Evolutionary conservation across 345 rosid species (phyloP).

Genomic region (Excoecaria agallocha): DNA sequence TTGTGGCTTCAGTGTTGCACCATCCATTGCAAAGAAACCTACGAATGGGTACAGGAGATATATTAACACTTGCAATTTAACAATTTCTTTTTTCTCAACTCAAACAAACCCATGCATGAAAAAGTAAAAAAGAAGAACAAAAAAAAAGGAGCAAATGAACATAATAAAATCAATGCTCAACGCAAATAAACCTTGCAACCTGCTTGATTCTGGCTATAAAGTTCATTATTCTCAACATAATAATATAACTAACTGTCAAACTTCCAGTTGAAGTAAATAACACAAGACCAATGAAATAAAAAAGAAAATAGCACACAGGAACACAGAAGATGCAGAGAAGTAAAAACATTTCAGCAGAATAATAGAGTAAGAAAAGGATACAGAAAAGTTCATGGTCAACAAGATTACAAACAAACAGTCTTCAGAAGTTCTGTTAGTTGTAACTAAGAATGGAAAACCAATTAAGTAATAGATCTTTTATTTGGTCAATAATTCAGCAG

Average conservation of each 20-base stretch:
- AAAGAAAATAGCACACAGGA: not conserved
- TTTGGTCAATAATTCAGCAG: not conserved
- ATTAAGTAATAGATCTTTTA: not conserved
- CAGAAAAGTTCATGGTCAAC: not conserved
- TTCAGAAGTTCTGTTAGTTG: not conserved
- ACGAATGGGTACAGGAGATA: slow-evolving; percentile 4
- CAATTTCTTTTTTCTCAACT: not conserved
- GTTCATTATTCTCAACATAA: not conserved
- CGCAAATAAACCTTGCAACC: not conserved
- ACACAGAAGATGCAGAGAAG: not conserved
- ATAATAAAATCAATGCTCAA: not conserved
- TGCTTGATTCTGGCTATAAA: not conserved
- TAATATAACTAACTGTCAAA: not conserved
- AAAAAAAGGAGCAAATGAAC: not conserved
- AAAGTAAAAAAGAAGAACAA: too few species aligned
- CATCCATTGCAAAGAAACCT: slow-evolving; percentile 50
- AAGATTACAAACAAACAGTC: not conserved
- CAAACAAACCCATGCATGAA: not conserved
- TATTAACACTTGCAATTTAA: not conserved
- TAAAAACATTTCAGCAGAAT: not conserved
- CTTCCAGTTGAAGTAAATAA: not conserved
- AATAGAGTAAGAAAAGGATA: not conserved
- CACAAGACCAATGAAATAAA: not conserved
- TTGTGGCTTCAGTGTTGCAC: slow-evolving; percentile 45
- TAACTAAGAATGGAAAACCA: not conserved